Conservation (phyloP, 495 filamentous ascomycete species). For the Podospora conica region DNA sequence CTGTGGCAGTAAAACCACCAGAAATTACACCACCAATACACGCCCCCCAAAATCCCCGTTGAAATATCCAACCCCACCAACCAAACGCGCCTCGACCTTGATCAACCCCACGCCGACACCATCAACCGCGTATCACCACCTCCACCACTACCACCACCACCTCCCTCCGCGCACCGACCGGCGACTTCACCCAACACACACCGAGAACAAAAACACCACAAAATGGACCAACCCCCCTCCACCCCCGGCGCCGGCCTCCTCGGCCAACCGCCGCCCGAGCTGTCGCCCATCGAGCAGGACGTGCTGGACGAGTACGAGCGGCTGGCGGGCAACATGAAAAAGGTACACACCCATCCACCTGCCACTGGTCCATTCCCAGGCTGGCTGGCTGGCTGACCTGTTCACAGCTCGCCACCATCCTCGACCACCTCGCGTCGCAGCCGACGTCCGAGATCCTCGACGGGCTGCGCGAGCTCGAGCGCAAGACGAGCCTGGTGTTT, state of each 20-base stretch:
- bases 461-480: conserved; percentile 77
- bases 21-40: not conserved
- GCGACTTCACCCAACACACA: not conserved
- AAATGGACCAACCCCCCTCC: conserved; percentile 5
- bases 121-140: not conserved
- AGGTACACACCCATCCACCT: conserved; percentile 42
- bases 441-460: conserved; percentile 73
- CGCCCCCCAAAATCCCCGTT: not conserved
- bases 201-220: not conserved
- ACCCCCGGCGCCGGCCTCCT: conserved; percentile 9
- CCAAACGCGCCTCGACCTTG: not conserved
- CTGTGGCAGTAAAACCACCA: not conserved
- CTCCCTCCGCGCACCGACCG: not conserved
- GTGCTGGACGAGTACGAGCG: conserved; percentile 89
- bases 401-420: conserved; percentile 52
- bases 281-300: conserved; percentile 83
- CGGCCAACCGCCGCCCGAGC: conserved; percentile 40
- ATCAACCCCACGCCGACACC: not conserved
- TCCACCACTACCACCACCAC: not conserved
- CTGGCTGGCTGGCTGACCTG: not conserved
- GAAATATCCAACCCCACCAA: not conserved
- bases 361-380: not conserved
- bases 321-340: conserved; percentile 84
- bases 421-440: conserved; percentile 54
- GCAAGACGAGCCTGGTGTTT: conserved; percentile 90